Base-by-base conservation (phyloP, 352 stramenopile species). In the Globisporangium heterothallicum region DNA sequence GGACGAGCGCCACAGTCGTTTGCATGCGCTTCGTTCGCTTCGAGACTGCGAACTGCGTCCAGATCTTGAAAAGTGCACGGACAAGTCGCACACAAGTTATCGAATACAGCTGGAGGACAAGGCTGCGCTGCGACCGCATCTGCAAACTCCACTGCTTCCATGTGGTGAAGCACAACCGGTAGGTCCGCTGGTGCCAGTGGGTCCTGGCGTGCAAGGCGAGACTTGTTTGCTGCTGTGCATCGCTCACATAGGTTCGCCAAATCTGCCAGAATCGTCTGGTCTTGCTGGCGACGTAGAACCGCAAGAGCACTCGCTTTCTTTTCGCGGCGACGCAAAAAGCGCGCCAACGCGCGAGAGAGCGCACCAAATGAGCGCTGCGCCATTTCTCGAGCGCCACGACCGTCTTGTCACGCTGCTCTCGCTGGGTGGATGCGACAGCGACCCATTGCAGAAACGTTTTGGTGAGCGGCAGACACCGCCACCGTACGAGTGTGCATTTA, bases 331-430 rank as follows among this genome's bases (percentile, higher is more conserved):
- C 2, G 8, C 10, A 10, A 12, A 13, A 9, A 10, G 24, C 16
- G 12, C 19, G 22, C 54, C 54, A 61, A 34, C 16, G 38, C 13
- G n/a, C 16, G 18, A 56, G 50, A 24, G 18, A 45, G 1, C 22
- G 40, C 12, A 7, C 14, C 0, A 10, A 43, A 30, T 61, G 63
- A 16, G 18, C 53, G 8, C 38, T 40, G 5, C 64, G 56, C 70
- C 70, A 80, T 40, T 27, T 61, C 2, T 73, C 45, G 2, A 80
- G 66, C 10, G 67, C 67, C 2, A 53, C 21, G 0, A 77, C 18
- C 2, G 53, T 58, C 7, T 64, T 27, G 21, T 44, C 13, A 0
- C 70, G 64, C n/a, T 47, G 19, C 27, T 41, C 47, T 8, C 58
- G 43, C 16, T 43, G 47, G 6, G 6, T 16, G 22, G 49, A 21